Evolutionary conservation across 2,329 filamentous ascomycete species (phyloP).

Genomic region (Ophiosphaerella herpotricha): DNA sequence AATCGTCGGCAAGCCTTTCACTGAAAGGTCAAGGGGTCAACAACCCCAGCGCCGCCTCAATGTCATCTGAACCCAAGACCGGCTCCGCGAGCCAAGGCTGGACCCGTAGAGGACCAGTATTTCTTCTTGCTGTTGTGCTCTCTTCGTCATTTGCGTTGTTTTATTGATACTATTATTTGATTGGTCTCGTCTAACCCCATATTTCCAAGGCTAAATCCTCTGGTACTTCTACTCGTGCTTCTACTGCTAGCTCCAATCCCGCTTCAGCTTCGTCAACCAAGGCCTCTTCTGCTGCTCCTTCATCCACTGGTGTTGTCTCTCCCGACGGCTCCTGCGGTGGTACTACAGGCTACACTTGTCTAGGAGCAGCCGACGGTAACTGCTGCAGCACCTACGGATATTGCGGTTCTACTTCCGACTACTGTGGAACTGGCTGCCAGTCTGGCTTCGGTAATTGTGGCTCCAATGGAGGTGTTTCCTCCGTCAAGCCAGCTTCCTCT

Average conservation of each 20-base stretch:
- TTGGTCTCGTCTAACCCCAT: conserved; percentile 8
- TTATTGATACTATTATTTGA: conserved; percentile 1
- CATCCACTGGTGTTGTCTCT: no score
- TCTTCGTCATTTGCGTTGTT: conserved; percentile 6
- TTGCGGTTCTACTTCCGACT: conserved; percentile 26
- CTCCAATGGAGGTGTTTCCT: conserved; percentile 1
- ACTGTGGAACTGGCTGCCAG: conserved; percentile 42
- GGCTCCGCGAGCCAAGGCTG: conserved; percentile 5
- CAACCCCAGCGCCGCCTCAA: neutral
- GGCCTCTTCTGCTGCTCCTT: no score
- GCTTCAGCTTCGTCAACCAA: no score
- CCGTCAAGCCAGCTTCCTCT: neutral
- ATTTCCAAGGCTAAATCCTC: conserved; percentile 1
- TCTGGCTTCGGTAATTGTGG: conserved; percentile 38
- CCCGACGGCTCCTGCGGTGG: conserved; percentile 42
- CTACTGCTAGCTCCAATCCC: neutral
- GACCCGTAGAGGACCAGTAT: conserved; percentile 1
- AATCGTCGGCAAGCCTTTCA: conserved; percentile 1
- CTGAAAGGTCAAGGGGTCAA: conserved; percentile 2
- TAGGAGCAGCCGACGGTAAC: conserved; percentile 48
- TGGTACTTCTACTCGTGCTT: conserved; percentile 2
- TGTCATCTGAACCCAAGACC: conserved; percentile 2
- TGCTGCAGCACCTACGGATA: conserved; percentile 51
- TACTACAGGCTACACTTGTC: conserved; percentile 47
- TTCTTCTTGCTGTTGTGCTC: conserved; percentile 5